Evolutionary conservation across 2,329 filamentous ascomycete genomes (phyloP).

Genomic region (Colletotrichum sp.): DNA sequence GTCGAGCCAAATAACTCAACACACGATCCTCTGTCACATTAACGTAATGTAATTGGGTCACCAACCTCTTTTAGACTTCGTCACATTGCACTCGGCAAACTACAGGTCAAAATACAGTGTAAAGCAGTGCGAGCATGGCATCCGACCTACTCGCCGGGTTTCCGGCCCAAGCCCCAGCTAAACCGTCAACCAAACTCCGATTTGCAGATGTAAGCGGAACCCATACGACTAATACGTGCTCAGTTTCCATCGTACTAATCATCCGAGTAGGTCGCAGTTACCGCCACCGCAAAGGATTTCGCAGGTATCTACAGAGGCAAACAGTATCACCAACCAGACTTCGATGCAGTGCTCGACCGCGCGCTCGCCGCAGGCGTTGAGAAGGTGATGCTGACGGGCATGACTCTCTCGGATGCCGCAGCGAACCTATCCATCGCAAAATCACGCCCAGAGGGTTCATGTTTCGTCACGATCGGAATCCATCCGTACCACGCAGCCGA

Average conservation of each 20-base stretch:
- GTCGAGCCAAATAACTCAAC: neutral
- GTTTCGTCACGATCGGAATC: conserved; percentile 51
- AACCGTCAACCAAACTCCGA: neutral
- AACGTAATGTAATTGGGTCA: neutral
- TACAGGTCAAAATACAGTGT: neutral
- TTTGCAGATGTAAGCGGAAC: conserved; percentile 8
- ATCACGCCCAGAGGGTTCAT: conserved; percentile 31
- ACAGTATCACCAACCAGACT: conserved; percentile 50
- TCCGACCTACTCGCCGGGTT: conserved; percentile 7
- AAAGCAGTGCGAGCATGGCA: neutral
- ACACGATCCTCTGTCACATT: neutral
- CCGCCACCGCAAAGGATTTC: conserved; percentile 47
- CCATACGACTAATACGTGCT: too few species aligned
- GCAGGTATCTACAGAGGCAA: conserved; percentile 55
- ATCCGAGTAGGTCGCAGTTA: conserved; percentile 35
- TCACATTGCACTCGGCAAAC: neutral
- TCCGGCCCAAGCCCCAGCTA: neutral
- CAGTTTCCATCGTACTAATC: neutral
- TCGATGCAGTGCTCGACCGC: conserved; percentile 44
- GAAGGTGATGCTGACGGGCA: conserved; percentile 45
- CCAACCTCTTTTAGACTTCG: neutral
- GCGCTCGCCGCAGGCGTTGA: conserved; percentile 44
- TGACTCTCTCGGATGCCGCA: conserved; percentile 34
- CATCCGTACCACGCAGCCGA: conserved; percentile 56
- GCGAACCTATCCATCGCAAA: conserved; percentile 32